Evolutionary conservation across 768 basidiomycete species (phyloP), one percentile per base, ranked within the genome.

Genomic region (Mycena latifolia): DNA sequence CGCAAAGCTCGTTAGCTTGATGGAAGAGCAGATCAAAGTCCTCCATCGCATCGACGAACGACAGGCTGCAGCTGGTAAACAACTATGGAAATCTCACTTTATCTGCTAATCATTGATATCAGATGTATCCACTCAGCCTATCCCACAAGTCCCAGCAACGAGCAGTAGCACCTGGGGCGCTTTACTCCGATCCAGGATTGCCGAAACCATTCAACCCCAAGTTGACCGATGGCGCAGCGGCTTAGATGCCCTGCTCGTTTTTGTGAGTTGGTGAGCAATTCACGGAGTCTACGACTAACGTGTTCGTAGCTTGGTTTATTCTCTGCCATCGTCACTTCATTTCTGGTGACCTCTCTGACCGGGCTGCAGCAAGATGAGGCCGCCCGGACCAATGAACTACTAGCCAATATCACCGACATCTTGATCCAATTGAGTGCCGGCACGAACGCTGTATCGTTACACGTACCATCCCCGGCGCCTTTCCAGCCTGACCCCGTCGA

Each of bases 361-460:
- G 31, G 31, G 31, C 31, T 33, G 31, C 31, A 33, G 31, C 31
- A 33, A 33, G 31, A 33, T 33, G 6, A 69, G 33, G 45, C 27
- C 33, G 61, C 50, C 33, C 61, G 56, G 9, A 76, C 78, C 56
- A 52, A 80, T 73, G 51, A 77, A 70, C 18, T 77, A 74, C 46
- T 80, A 68, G 28, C 70, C 73, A 53, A 79, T 37, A 64, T 80
- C 74, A 80, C 65, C 43, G 43, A 57, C 41, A 56, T 46, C 60
- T 24, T 74, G 41, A 50, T 61, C 25, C 52, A 48, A 17, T 33
- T 66, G 5, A 55, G 43, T 41, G 33, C n/a, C 43, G 35, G 18
- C 11, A 14, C 50, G 24, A 43, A 20, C n/a, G 4, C 5, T n/a
- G 3, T 20, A 10, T 11, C 37, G 17, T 29, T 33, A 22, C 27